A percentile compares a stretch with the other conserved stretches of the same genome.
phyloP scores from a whole-genome alignment of 23 red algal species.

The Pyropia haitanensis region DNA sequence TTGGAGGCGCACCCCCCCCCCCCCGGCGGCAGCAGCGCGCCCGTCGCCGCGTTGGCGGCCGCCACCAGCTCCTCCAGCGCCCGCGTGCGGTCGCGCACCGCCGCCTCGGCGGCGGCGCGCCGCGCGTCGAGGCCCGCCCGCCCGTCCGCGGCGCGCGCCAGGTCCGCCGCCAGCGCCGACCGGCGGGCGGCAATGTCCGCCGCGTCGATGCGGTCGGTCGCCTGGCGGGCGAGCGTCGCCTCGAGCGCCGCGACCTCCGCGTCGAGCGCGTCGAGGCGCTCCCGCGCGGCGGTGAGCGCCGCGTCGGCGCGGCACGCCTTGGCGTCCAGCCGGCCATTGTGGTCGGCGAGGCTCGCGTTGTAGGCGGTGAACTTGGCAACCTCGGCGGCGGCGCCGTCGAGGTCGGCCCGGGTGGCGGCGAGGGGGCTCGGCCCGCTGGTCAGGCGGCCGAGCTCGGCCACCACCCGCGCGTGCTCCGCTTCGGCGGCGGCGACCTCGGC shows the following conservation, averaged over 20 bases:
- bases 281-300: conserved; percentile 13
- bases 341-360: conserved; percentile 32
- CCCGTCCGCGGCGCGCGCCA: too few relatives aligned
- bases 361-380: conserved; percentile 55
- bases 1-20: too few relatives aligned
- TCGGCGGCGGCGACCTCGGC: conserved; percentile 15
- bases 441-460: conserved; percentile 25
- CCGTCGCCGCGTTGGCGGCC: too few relatives aligned
- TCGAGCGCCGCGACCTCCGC: conserved; percentile 21
- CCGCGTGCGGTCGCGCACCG: too few relatives aligned
- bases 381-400: conserved; percentile 26
- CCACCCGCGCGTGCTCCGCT: conserved; percentile 6
- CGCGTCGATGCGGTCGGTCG: conserved; percentile 40
- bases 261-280: conserved; percentile 12
- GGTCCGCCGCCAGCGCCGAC: too few relatives aligned
- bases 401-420: conserved; percentile 11
- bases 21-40: too few relatives aligned
- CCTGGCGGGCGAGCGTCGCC: conserved; percentile 23
- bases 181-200: conserved; percentile 8
- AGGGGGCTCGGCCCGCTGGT: conserved; percentile 14
- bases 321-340: conserved; percentile 19
- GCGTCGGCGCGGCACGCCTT: conserved; percentile 39
- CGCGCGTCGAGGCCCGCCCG: too few relatives aligned
- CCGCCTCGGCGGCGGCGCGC: too few relatives aligned
- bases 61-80: too few relatives aligned